A percentile compares a stretch with the other conserved stretches of the same genome.
phyloP scores from a whole-genome alignment of 208 protist species.

The Phytomonas serpens region DNA sequence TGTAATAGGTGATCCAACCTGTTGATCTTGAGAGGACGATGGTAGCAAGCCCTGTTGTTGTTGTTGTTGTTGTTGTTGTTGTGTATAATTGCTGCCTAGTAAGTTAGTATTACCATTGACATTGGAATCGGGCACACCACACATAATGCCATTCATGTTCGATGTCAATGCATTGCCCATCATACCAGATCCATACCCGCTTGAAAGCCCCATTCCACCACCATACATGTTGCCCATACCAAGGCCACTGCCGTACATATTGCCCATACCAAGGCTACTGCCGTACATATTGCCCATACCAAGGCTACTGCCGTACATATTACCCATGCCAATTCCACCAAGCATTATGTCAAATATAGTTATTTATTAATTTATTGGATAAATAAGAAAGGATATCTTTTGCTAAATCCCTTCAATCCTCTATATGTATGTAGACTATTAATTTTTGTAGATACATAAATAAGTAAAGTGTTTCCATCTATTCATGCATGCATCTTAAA shows the following conservation, averaged over 20 bases:
- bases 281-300: constrained; percentile 36
- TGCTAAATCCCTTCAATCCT: background rate
- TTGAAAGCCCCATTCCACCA: constrained; percentile 14
- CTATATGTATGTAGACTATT: constrained; percentile 7
- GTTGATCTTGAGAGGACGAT: constrained; percentile 12
- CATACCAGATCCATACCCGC: constrained; percentile 12
- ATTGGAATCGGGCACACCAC: constrained; percentile 12
- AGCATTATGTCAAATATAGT: constrained; percentile 10
- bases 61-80: constrained; percentile 9
- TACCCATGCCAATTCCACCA: constrained; percentile 23
- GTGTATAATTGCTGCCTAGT: constrained; percentile 5
- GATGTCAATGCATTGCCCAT: constrained; percentile 7
- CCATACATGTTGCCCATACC: constrained; percentile 11
- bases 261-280: constrained; percentile 14
- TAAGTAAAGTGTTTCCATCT: constrained; percentile 2
- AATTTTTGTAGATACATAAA: constrained; percentile 7
- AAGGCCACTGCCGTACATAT: constrained; percentile 19
- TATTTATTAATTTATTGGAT: constrained; percentile 4
- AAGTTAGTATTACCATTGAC: constrained; percentile 16
- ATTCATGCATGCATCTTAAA: background rate
- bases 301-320: constrained; percentile 32
- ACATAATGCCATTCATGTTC: constrained; percentile 13
- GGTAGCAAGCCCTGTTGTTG: constrained; percentile 16
- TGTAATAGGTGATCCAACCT: constrained; percentile 34
- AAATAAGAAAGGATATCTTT: constrained; percentile 8